Conservation (phyloP, 441 rosid species). For the Oxalis stricta region DNA sequence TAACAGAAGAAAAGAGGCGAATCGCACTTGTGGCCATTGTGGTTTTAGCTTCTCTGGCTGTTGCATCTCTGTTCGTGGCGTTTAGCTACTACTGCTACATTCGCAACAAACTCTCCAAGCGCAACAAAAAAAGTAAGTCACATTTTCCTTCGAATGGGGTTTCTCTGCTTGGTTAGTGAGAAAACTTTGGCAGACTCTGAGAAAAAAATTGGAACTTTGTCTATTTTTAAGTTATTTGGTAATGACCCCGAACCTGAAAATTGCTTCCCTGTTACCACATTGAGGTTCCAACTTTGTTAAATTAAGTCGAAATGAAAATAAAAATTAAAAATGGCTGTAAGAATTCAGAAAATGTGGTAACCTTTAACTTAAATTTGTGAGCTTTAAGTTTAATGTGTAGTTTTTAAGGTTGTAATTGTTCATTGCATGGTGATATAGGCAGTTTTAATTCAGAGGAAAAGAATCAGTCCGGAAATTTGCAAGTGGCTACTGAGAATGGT, state of each 20-base stretch:
- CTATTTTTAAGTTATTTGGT: too few relatives aligned
- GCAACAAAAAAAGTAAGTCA: conserved; percentile 29
- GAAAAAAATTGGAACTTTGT: background rate
- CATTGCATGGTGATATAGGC: conserved; percentile 12
- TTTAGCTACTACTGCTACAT: conserved; percentile 90
- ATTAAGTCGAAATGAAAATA: too few relatives aligned
- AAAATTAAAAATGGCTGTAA: too few relatives aligned
- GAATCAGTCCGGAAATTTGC: conserved; percentile 18
- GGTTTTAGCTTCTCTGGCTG: conserved; percentile 56
- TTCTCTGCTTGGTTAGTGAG: background rate
- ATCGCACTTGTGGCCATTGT: conserved; percentile 51
- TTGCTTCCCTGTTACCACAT: too few relatives aligned
- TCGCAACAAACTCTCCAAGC: conserved; percentile 65
- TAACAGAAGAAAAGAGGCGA: conserved; percentile 48
- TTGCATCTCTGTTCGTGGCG: conserved; percentile 61
- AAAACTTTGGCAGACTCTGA: background rate
- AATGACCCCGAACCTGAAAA: too few relatives aligned
- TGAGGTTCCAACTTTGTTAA: too few relatives aligned
- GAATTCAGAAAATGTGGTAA: background rate
- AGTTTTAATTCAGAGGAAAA: conserved; percentile 39
- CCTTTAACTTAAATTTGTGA: background rate
- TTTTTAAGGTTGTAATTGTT: background rate
- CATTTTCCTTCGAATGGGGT: background rate
- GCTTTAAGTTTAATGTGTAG: background rate
- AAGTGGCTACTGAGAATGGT: conserved; percentile 36